Evolutionary conservation across 768 basidiomycete genomes (phyloP), one percentile per base, ranked within the genome.

Genomic region (Hemileccinum impolitum): DNA sequence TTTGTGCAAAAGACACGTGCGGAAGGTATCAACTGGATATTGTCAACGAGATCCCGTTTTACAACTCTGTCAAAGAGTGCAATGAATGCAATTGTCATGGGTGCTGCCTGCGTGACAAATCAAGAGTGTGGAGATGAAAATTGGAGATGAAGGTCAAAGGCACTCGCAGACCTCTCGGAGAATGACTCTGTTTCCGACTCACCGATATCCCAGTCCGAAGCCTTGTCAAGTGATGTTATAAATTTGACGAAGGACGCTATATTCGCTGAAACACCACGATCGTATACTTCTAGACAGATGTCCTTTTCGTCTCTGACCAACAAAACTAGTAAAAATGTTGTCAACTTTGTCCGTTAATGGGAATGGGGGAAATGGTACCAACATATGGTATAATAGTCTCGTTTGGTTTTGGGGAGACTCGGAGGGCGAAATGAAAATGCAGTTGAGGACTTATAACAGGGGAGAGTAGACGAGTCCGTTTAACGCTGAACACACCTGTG

Each of bases 311-410:
- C 93, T 15, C 75, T 70, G 3, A 90, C 82, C 1, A 95, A 76
- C 61, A 82, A 62, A 65, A 84, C 86, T 81, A 26, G 9, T 45
- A 17, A 39, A 17, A 31, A 39, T 0, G n/a, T n/a, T n/a, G 6
- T 34, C 38, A 31, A 52, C 23, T 14, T 5, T 4, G 15, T 26
- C 28, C 44, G 17, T 36, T 40, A n/a, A 14, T n/a, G n/a, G n/a
- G 10, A 10, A 41, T 37, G 34, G 10, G 25, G 39, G 25, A 36
- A 31, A 28, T 5, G 10, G 18, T 15, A 75, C 83, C 13, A 51
- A 92, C 89, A 82, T 0, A 95, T 66, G 13, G 85, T 78, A 59
- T 86, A 88, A 61, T 90, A 91, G 0, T 87, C 84, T 61, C 78
- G 4, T 73, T n/a, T n/a, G n/a, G n/a, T n/a, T n/a, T n/a, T n/a